Base-by-base conservation (phyloP, 371 early-diverging fungal species). In the Lichtheimia hyalospora region DNA sequence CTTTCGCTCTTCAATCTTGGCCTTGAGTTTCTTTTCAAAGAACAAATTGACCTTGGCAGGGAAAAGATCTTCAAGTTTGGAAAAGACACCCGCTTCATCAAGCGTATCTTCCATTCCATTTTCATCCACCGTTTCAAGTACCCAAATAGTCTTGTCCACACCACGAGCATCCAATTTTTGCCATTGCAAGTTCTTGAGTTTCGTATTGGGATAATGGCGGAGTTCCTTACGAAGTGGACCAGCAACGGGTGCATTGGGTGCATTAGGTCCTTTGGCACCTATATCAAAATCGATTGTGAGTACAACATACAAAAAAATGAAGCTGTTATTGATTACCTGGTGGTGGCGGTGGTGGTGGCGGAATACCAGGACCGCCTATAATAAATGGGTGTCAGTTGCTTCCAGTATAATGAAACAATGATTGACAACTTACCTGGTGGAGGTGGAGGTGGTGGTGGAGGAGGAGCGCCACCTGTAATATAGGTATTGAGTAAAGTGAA, bases 101-200 rank as follows among this genome's bases (percentile, higher is more conserved):
- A 74, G 42, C 3, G 50, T 49, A 2, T 63, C 66, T 51, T 74
- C 74, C n/a, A 74, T 48, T 6, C 62, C 57, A 41, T 57, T 52
- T 27, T 70, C 66, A 28, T 64, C 58, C 5, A 66, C 61, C 42
- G 39, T 55, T 2, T 63, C 60, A 2, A 60, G 34, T 13, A 49
- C 34, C 74, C 74, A 74, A 13, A 74, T 52, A 3, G 74, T 74
- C 44, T 74, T 59, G 12, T 68, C 57, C 3, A 66, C 59, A 46
- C 50, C 28, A 15, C 52, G 39, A 5, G 48, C 41, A 16, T 74
- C 70, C 13, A 74, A 24, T 53, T 74, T 74, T 62, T 74, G 74
- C 70, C 70, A 70, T 42, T 74, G 74, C 6, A 74, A 59, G 34
- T 70, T 70, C 39, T 70, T 68, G 16, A 74, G 58, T 40, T 70